Percentiles rank a stretch among this genome's conserved stretches.
These are phyloP conservation scores for Orychophragmus violaceus DNA, from an alignment of 345 rosid species.

Conservation along the genomic window DNA sequence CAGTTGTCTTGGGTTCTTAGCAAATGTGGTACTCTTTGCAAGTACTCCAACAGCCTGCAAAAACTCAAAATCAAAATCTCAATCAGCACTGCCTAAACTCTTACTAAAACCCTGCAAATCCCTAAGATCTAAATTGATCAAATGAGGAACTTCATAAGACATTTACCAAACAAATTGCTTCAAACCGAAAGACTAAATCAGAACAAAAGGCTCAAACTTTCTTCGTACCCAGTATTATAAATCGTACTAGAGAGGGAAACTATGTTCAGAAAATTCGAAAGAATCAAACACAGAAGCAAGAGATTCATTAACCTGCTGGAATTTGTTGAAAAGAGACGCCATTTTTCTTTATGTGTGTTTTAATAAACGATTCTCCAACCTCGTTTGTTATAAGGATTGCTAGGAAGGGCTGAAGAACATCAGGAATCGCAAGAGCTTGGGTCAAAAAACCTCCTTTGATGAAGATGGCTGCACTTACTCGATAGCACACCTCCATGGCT, in stretches of 20 bases:
- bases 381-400: neutral
- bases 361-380: neutral
- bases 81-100: neutral
- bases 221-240: neutral
- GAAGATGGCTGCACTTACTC: constrained; percentile 14
- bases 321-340: constrained; percentile 34
- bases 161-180: neutral
- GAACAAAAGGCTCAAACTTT: constrained; percentile 3
- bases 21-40: constrained; percentile 65
- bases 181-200: neutral
- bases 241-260: neutral
- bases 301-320: constrained; percentile 27
- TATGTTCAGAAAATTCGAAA: neutral
- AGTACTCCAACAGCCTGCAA: constrained; percentile 63
- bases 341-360: neutral
- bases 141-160: neutral
- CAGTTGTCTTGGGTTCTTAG: constrained; percentile 68
- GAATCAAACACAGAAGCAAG: constrained; percentile 11
- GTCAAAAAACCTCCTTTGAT: constrained; percentile 1
- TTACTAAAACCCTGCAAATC: constrained; percentile 4
- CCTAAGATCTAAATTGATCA: neutral
- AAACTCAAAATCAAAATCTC: neutral
- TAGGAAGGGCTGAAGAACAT: neutral
- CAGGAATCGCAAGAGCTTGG: constrained; percentile 4
- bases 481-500: neutral